Base-by-base conservation (phyloP, 139 green algal species). In the Micractinium sp. region DNA sequence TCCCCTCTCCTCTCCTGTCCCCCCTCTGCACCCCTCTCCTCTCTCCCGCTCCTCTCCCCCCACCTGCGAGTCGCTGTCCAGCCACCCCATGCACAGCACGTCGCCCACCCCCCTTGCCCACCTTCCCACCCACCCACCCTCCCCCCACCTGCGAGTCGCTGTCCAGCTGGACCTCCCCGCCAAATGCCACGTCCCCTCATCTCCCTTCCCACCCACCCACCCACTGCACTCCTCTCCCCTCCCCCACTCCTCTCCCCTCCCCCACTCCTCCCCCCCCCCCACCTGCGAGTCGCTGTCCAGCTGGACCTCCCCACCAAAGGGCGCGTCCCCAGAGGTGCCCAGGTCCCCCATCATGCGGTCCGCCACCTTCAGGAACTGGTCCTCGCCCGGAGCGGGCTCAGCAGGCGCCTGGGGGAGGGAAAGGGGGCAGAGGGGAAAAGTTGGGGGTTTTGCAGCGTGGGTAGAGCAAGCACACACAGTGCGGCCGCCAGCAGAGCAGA, bases 301-400 rank as follows among this genome's bases (percentile, higher is more conserved):
- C 20, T 90, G 75, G 16, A 98, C 94, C 90, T 98, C 96, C 7
- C 95, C 95, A 1, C 94, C 94, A 93, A 98, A 98, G 31, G 94
- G 89, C 14, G 91, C 84, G 87, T 98, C 95, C 4, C 92, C 95
- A 27, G 85, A 90, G 39, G 95, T 95, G 31, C 77, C 79, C 56
- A 91, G 74, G 78, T 94, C 86, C 2, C 94, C 94, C 95, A 97
- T 97, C 35, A 87, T 53, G 76, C 88, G 89, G 31, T 88, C 87
- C 14, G 93, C 91, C 0, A 82, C 60, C 3, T 85, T 81, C 33
- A 87, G 84, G 41, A 96, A 93, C 13, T 79, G 71, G 25, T 76
- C 81, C 31, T 90, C 82, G 25, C 39, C 74, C 0, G 81, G 77
- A 9, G 47, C 47, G 47, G 47, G 47, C 47, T 56, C 47, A 9